A percentile compares a stretch with the other conserved stretches of the same genome.
Evolutionary conservation across 164 flowering plant species (phyloP).

Genomic region (Piper betle): DNA sequence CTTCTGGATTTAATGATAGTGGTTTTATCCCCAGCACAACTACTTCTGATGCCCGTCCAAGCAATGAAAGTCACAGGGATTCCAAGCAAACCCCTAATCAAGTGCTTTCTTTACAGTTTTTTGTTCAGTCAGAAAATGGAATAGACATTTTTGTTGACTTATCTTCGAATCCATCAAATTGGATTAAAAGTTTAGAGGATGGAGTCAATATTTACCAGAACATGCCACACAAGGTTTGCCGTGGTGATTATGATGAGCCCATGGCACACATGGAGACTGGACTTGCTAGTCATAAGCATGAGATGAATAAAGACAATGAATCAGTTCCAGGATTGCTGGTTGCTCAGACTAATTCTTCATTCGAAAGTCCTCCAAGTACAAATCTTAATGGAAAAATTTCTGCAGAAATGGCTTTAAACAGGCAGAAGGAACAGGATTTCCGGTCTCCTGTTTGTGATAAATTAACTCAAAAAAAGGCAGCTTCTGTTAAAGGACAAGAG

Average conservation of each 20-base stretch:
- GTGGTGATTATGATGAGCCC: conserved; percentile 10
- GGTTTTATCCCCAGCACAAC: conserved; percentile 3
- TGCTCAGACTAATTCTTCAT: background rate
- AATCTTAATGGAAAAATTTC: background rate
- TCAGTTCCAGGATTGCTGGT: background rate
- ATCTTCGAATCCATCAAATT: conserved; percentile 32
- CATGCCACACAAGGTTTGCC: conserved; percentile 2
- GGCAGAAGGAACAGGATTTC: background rate
- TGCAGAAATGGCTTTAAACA: background rate
- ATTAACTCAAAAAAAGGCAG: background rate
- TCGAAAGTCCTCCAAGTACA: background rate
- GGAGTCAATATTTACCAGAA: conserved; percentile 21
- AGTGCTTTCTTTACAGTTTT: conserved; percentile 28
- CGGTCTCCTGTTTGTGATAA: background rate
- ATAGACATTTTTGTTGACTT: conserved; percentile 44
- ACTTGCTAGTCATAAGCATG: background rate
- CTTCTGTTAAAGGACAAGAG: background rate
- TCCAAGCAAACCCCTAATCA: conserved; percentile 7
- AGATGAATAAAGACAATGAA: background rate
- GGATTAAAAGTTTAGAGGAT: conserved; percentile 29
- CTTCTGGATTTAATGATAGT: conserved; percentile 1
- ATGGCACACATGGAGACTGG: background rate
- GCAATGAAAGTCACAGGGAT: conserved; percentile 8
- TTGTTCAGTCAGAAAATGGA: conserved; percentile 48
- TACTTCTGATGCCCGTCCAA: conserved; percentile 5